Percentiles rank a stretch among this genome's conserved stretches.
phyloP scores from a whole-genome alignment of 768 basidiomycete genomes.

The Neoboletus brunneissimus region DNA sequence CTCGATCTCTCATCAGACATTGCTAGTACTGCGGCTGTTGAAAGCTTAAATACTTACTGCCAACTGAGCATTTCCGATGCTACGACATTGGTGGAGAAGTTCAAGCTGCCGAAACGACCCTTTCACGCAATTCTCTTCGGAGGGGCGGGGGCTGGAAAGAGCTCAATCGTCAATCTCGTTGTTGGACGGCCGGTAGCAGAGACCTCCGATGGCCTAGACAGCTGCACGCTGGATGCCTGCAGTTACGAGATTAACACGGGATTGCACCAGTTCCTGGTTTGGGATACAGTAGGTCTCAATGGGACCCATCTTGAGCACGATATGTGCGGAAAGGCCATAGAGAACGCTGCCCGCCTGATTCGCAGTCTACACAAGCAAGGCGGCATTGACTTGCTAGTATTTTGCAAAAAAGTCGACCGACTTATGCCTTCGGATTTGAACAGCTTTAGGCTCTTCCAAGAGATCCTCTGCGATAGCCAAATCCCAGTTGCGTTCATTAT shows the following conservation, averaged over 20 bases:
- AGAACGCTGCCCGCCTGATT: conserved; percentile 30
- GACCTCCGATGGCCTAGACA: conserved; percentile 23
- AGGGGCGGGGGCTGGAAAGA: conserved; percentile 40
- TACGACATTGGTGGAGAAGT: conserved; percentile 7
- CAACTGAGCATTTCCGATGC: conserved; percentile 13
- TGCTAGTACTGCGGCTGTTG: not conserved
- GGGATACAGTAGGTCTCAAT: conserved; percentile 33
- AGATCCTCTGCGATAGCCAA: conserved; percentile 37
- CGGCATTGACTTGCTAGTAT: conserved; percentile 40
- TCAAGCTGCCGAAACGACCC: conserved; percentile 12
- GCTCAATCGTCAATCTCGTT: conserved; percentile 42
- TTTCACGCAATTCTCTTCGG: conserved; percentile 39
- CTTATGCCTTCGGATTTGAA: conserved; percentile 28
- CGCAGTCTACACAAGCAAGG: conserved; percentile 23
- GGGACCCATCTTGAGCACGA: conserved; percentile 9
- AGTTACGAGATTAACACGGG: conserved; percentile 25
- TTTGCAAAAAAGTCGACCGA: conserved; percentile 32
- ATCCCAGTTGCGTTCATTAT: conserved; percentile 41
- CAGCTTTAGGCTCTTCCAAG: conserved; percentile 35
- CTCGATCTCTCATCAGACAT: conserved; percentile 17
- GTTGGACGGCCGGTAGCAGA: conserved; percentile 21
- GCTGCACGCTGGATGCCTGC: conserved; percentile 34
- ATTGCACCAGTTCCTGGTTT: conserved; percentile 23
- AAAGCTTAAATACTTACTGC: conserved; percentile 14
- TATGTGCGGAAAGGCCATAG: conserved; percentile 15